Base-by-base conservation (phyloP, 202 grass and related monocot species). In the Setaria italica region DNA sequence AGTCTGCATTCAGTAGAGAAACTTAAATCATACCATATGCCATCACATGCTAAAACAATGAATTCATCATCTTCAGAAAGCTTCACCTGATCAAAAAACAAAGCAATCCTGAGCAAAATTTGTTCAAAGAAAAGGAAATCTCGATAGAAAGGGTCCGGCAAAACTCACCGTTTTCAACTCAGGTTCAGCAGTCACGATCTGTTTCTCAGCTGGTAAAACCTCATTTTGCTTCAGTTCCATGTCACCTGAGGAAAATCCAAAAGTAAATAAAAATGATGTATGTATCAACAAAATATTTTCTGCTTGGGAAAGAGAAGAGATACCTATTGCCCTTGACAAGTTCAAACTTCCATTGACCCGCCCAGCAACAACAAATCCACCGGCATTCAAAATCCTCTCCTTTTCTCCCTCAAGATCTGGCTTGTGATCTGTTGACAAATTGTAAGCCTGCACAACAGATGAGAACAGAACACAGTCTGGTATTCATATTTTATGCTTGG, bases 351-450 rank as follows among this genome's bases (percentile, higher is more conserved):
- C 94, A 91, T 99, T 97, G 82, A 97, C 97, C 58, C 92, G 87
- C 19, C 97, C 94, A 32, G 86, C 94, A 76, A 91, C 87, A 69
- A 99, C 79, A 76, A 97, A 97, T 67, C 97, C 97, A 7, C 97
- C 94, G 19, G 97, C 97, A 79, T 81, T 85, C 59, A 94, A 13
- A 47, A 99, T 99, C 83, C 97, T 94, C 42, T 99, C 94, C 45
- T 72, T 97, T 86, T 99, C 97, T 71, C 75, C 65, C 10, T 81
- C 85, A 32, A 94, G 88, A 34, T 96, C 90, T 88, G 97, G 97
- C 85, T 99, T 99, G 87, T 99, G 97, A 90, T 99, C 97, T 73
- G 80, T 93, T 42, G 97, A 99, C 74, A 99, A 74, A 86, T 96
- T 76, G 54, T 85, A 77, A 70, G 94, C 90, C 92, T 99, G 85